phyloP scores from a whole-genome alignment of 1,284 basidiomycete species.

The Macrocybe sp. region DNA sequence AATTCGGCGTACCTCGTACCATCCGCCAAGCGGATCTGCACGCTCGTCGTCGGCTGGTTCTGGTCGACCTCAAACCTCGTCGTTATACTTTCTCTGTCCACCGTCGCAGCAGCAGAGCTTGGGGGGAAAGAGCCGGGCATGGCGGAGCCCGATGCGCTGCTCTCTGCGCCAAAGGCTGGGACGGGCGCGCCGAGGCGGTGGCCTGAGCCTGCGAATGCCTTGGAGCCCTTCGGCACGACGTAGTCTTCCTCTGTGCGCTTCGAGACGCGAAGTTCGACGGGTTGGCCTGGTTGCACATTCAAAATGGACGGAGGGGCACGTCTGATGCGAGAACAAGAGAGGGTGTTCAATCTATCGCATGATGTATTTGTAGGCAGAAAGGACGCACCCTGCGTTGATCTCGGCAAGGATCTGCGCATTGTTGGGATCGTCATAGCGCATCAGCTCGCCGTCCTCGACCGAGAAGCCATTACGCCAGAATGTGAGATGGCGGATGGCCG shows the following conservation, averaged over 20 bases:
- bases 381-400: conserved; percentile 75
- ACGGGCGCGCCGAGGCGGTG: conserved; percentile 74
- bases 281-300: conserved; percentile 77
- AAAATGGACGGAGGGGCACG: conserved; percentile 78
- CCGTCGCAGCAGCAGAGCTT: conserved; percentile 15
- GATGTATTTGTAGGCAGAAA: conserved; percentile 1
- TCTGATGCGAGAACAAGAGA: conserved; percentile 29
- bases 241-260: conserved; percentile 78
- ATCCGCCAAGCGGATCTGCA: conserved; percentile 90
- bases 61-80: conserved; percentile 81
- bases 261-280: conserved; percentile 81
- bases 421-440: conserved; percentile 80
- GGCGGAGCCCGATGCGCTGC: conserved; percentile 8
- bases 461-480: conserved; percentile 97
- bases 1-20: conserved; percentile 69
- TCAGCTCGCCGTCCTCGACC: conserved; percentile 85
- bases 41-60: conserved; percentile 76
- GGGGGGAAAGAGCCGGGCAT: conserved; percentile 61
- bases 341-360: conserved; percentile 1
- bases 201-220: conserved; percentile 73
- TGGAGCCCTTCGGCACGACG: conserved; percentile 39
- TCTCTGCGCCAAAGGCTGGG: conserved; percentile 19
- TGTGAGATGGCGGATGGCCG: conserved; percentile 74
- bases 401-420: conserved; percentile 72
- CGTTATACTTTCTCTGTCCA: conserved; percentile 36